phyloP scores from a whole-genome alignment of 192 early-diverging fungal genomes.

The Funneliformis geosporum region DNA sequence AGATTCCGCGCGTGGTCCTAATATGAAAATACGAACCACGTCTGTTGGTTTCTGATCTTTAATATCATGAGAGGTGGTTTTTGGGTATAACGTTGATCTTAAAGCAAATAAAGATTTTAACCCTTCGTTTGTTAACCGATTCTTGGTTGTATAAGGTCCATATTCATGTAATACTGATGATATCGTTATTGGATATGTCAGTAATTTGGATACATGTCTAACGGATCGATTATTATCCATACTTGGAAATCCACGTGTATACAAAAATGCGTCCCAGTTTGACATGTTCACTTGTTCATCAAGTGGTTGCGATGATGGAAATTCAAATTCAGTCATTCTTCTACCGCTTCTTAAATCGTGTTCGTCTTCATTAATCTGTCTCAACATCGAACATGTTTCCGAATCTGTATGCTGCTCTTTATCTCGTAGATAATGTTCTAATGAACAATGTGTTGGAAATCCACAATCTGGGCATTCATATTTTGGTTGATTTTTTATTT shows the following conservation, averaged over 20 bases:
- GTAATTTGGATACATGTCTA: conserved; percentile 76
- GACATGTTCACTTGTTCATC: conserved; percentile 77
- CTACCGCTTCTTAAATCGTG: conserved; percentile 78
- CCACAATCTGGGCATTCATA: conserved; percentile 80
- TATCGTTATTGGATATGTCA: conserved; percentile 80
- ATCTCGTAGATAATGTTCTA: conserved; percentile 59
- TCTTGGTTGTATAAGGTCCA: conserved; percentile 65
- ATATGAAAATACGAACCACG: not conserved
- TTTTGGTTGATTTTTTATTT: conserved; percentile 50
- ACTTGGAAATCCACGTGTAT: conserved; percentile 75
- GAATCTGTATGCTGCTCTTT: conserved; percentile 43
- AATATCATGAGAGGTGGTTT: conserved; percentile 22
- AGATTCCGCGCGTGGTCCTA: conserved; percentile 75
- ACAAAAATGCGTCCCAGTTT: conserved; percentile 77
- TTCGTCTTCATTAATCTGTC: conserved; percentile 76
- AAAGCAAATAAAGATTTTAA: conserved; percentile 67
- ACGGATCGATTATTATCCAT: conserved; percentile 70
- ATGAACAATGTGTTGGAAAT: conserved; percentile 76
- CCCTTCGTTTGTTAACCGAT: conserved; percentile 71
- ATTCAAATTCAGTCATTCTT: conserved; percentile 76
- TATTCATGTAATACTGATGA: conserved; percentile 71
- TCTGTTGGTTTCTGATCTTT: not conserved
- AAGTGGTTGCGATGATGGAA: conserved; percentile 65
- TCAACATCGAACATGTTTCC: conserved; percentile 55
- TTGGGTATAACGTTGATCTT: conserved; percentile 43